These are phyloP conservation scores for Paraphaeosphaeria sporulosa DNA, from an alignment of 2,329 filamentous ascomycete genomes.

Conservation along the genomic window DNA sequence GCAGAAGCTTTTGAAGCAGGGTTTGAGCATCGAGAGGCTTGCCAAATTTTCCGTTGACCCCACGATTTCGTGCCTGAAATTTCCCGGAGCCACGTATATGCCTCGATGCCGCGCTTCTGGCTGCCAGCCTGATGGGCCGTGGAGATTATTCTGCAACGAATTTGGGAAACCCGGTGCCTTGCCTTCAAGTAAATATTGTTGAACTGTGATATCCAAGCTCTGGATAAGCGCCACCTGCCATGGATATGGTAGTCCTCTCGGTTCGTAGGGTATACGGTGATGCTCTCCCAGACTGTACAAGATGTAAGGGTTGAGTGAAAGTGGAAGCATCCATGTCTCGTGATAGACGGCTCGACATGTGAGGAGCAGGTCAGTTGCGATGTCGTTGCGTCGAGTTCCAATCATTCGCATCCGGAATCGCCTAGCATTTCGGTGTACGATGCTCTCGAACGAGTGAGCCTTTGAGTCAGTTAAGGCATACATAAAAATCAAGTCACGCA, in stretches of 20 bases:
- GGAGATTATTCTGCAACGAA: slow-evolving; percentile 11
- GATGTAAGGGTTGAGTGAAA: neutral
- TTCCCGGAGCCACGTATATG: slow-evolving; percentile 18
- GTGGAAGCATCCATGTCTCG: neutral
- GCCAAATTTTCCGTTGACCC: neutral
- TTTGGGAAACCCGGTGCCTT: neutral
- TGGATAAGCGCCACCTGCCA: slow-evolving; percentile 30
- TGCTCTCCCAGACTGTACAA: neutral
- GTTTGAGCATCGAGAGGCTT: neutral
- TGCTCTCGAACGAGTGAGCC: neutral
- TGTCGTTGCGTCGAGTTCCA: neutral
- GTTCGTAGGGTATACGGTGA: neutral
- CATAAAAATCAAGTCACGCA: neutral
- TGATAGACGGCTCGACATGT: neutral
- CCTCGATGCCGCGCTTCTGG: slow-evolving; percentile 15
- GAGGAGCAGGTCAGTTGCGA: neutral
- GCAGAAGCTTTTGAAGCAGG: slow-evolving; percentile 15
- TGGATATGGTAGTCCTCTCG: neutral
- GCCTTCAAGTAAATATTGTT: slow-evolving; percentile 21
- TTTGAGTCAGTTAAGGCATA: neutral
- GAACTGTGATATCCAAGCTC: slow-evolving; percentile 25
- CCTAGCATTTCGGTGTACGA: neutral
- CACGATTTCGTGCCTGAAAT: neutral
- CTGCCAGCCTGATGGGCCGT: slow-evolving; percentile 9
- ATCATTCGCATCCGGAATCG: neutral